Evolutionary conservation across 306 rosid genomes (phyloP), one percentile per base, ranked within the genome.

Genomic region (Myrica gale): DNA sequence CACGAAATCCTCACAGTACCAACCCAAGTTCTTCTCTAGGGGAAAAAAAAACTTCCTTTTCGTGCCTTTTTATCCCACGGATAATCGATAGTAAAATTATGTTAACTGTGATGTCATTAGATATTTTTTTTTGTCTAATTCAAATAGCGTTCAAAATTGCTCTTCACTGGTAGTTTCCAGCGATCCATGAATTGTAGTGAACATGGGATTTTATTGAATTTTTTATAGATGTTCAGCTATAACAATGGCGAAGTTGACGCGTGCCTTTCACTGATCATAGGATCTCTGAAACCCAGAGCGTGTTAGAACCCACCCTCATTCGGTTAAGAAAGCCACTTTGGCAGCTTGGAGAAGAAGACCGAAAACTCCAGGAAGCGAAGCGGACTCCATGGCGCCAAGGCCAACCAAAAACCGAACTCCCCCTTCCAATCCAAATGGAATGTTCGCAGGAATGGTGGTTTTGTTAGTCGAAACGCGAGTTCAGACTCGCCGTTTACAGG

Each of bases 401-500:
- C 50, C 83, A 76, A 74, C 16, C 67, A 88, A 84, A 77, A 83
- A 80, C 67, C 73, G 57, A 78, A 80, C 48, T 53, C 53, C 76
- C 10, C 53, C 78, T 51, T 45, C 82, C 16, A 85, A 81, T 41
- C 88, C 89, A 17, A 21, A 82, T 17, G 92, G 98, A 71, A 84
- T 92, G 76, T 94, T 94, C 74, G 50, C 82, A 4, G 96, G 92
- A 45, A 87, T 89, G 90, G 65, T 87, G 9, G 89, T 86, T 53
- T 90, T 88, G 77, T 81, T 95, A 37, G 88, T 90, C 7, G 68
- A 84, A 15, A 83, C 73, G 17, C 93, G 97, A 78, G 90, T 94
- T 61, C 95, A 88, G 80, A n/a, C 79, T 52, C 97, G 97, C 73
- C 90, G 97, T 15, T 85, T 92, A 63, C 90, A 94, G 93, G 98